phyloP scores from a whole-genome alignment of 345 rosid species.

The Aurinia saxatilis region DNA sequence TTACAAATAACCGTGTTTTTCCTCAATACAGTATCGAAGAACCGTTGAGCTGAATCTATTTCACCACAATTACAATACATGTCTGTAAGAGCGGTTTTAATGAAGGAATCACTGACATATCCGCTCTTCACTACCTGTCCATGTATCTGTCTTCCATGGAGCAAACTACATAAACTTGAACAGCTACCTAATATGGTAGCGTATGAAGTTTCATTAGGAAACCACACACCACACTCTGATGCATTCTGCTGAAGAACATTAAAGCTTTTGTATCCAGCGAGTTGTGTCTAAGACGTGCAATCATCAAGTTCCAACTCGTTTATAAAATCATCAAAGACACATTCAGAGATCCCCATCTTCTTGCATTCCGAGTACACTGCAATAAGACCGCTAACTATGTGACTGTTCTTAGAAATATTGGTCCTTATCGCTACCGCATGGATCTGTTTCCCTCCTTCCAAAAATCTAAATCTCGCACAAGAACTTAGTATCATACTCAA shows the following conservation, averaged over 20 bases:
- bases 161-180: constrained; percentile 43
- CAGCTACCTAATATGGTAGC: constrained; percentile 51
- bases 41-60: constrained; percentile 35
- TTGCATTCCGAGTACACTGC: constrained; percentile 64
- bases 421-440: constrained; percentile 44
- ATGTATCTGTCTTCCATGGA: constrained; percentile 62
- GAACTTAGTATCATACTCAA: constrained; percentile 53
- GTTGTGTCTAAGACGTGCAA: constrained; percentile 53
- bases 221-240: constrained; percentile 30
- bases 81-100: constrained; percentile 55
- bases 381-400: constrained; percentile 70
- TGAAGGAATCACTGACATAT: constrained; percentile 44
- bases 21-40: constrained; percentile 47
- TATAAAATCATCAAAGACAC: constrained; percentile 30
- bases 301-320: constrained; percentile 53
- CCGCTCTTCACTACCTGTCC: constrained; percentile 52
- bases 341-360: constrained; percentile 41
- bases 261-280: constrained; percentile 49
- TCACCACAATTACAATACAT: constrained; percentile 78
- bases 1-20: constrained; percentile 58
- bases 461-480: constrained; percentile 42
- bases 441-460: constrained; percentile 68
- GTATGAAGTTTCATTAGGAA: constrained; percentile 59
- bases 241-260: constrained; percentile 48
- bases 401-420: constrained; percentile 32